Evolutionary conservation across 371 early-diverging fungal genomes (phyloP), one percentile per base, ranked within the genome.

Genomic region (Mortierella sp.): DNA sequence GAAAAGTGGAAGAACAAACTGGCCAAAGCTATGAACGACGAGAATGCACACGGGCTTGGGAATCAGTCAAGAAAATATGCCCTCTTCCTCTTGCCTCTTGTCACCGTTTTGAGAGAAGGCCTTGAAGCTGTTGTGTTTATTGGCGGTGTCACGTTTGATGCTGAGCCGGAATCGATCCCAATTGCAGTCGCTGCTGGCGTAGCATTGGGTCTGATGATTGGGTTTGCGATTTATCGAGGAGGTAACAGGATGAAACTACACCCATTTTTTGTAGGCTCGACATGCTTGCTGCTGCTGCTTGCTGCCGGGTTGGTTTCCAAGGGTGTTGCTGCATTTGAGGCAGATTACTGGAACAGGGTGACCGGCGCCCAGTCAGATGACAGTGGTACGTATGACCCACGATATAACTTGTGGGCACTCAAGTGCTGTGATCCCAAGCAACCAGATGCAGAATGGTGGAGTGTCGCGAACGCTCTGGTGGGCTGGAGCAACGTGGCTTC

Each of bases 41-140:
- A 76, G 37, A 77, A 69, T 57, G 78, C 73, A 40, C 69, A 40
- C 2, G 77, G 77, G 43, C 70, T 81, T 26, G 73, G 83, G 1
- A 77, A 79, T 65, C 63, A 54, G 22, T 79, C 79, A 20, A 64
- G 78, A 10, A 76, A 84, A 59, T 93, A 92, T 75, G 87, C 92
- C 14, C 91, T 96, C 77, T 90, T 94, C 84, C 75, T 93, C 57
- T 80, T 93, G 28, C 95, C 96, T 6, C 92, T 93, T 60, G 78
- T 95, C 65, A 94, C 96, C 9, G 90, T 96, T 1, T 79, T 94
- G 52, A 88, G 96, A 30, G 96, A 96, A 86, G 95, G 94, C 5
- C 86, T 96, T 37, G 94, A 94, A 83, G 89, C 93, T 16, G 88
- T 96, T 5, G 90, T 96, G 1, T 94, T 96, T 79, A 89, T 95